Evolutionary conservation across 495 filamentous ascomycete species (phyloP), one percentile per base, ranked within the genome.

Genomic region (Amniculicola lignicola): DNA sequence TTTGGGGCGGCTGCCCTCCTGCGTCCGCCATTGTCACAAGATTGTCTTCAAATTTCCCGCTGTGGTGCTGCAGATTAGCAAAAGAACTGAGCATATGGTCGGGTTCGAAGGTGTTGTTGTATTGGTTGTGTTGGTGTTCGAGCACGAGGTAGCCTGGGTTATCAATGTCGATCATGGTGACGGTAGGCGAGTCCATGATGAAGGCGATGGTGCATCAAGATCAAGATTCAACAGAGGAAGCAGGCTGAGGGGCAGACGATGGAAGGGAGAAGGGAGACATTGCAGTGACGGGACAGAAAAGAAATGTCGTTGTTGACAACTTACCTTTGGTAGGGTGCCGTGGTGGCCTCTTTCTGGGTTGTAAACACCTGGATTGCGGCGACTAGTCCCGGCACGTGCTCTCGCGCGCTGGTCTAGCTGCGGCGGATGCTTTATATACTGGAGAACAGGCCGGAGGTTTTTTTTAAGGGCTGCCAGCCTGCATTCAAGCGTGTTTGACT

Each of bases 21-120:
- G 3, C 25, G 15, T 35, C 40, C n/a, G 55, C 44, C 61, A 64
- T 64, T n/a, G 27, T 42, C 24, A 27, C 2, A 16, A 24, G 4
- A 14, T 41, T 3, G 16, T 25, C n/a, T 10, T 43, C 28, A 25
- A 27, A 40, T 9, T 2, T 21, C 23, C 33, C 19, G 24, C 31
- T 47, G 21, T 39, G 22, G 15, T 29, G 22, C 1, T 27, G 12
- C 29, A n/a, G 38, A 35, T 55, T 24, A 55, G 52, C 41, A 18
- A 18, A 24, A 14, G 21, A 44, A 22, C 41, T 22, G 9, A 18
- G 21, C 12, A n/a, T n/a, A n/a, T n/a, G n/a, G n/a, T n/a, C n/a
- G n/a, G n/a, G n/a, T n/a, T n/a, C n/a, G n/a, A n/a, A n/a, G n/a
- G n/a, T n/a, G n/a, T n/a, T 7, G 29, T 35, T 35, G 29, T 35